Conservation (phyloP, 2,329 filamentous ascomycete genomes). For the Alternaria brassicicola region DNA sequence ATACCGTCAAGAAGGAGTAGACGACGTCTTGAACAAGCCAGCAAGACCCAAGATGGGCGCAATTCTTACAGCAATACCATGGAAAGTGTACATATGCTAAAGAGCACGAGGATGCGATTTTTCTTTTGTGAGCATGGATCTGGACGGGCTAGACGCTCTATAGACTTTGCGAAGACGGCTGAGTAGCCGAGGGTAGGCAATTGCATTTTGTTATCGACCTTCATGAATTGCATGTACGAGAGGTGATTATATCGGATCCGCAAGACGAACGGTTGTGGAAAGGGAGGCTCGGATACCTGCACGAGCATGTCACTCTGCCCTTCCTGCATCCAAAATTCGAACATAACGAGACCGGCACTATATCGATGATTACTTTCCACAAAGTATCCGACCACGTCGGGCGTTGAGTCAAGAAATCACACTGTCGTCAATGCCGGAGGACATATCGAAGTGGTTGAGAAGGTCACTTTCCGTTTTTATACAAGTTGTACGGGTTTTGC, state of each 20-base stretch:
- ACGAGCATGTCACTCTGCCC: not conserved
- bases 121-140: constrained; percentile 16
- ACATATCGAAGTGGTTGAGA: too few species aligned
- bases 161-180: constrained; percentile 10
- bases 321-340: too few species aligned
- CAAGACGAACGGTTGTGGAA: not conserved
- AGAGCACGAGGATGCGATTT: not conserved
- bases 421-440: too few species aligned
- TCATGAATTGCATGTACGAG: not conserved
- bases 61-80: constrained; percentile 7
- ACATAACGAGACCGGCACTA: too few species aligned
- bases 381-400: too few species aligned
- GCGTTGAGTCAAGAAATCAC: too few species aligned
- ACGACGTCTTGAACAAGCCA: not conserved
- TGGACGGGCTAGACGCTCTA: constrained; percentile 12
- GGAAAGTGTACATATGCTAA: constrained; percentile 14
- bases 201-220: constrained; percentile 1
- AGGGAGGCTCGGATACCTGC: not conserved
- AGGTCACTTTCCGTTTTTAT: too few species aligned
- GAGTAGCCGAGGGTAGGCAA: constrained; percentile 8
- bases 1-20: constrained; percentile 56
- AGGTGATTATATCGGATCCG: not conserved
- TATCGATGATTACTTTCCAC: too few species aligned
- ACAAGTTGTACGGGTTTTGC: too few species aligned
- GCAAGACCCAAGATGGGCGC: not conserved